phyloP scores from a whole-genome alignment of 805 yeast species.

The Vanderwaltozyma yarrowii region DNA sequence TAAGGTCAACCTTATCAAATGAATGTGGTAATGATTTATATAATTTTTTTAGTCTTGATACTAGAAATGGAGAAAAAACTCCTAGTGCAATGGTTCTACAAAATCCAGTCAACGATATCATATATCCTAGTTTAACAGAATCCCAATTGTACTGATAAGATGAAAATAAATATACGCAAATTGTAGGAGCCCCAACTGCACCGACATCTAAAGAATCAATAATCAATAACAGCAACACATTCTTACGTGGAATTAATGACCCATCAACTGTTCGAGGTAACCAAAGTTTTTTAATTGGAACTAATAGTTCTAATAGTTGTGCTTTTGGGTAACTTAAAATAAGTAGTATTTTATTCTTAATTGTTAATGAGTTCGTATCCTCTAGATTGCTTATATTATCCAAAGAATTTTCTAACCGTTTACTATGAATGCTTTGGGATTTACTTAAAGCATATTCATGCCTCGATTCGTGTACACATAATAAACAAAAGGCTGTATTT shows the following conservation, averaged over 20 bases:
- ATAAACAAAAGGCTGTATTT: constrained; percentile 26
- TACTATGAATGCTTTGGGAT: constrained; percentile 21
- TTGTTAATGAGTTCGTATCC: no score
- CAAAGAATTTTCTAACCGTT: no score
- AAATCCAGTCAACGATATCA: constrained; percentile 42
- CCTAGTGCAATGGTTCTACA: constrained; percentile 41
- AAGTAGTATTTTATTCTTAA: no score
- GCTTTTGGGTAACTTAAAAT: background rate
- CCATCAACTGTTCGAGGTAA: constrained; percentile 15
- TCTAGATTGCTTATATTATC: background rate
- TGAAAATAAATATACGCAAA: constrained; percentile 41
- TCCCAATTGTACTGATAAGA: constrained; percentile 45
- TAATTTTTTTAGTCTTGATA: constrained; percentile 28
- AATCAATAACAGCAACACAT: constrained; percentile 39
- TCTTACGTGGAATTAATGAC: constrained; percentile 31
- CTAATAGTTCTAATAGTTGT: background rate
- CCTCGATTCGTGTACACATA: constrained; percentile 54
- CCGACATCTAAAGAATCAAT: constrained; percentile 37
- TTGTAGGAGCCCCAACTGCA: constrained; percentile 33
- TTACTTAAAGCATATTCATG: constrained; percentile 41
- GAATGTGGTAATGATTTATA: constrained; percentile 31
- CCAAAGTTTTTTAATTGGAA: constrained; percentile 38
- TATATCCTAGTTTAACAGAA: constrained; percentile 44
- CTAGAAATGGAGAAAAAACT: constrained; percentile 40
- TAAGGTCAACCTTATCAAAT: constrained; percentile 43